Conservation (phyloP, 73 alveolate genomes). For the Diophrys sp. region DNA sequence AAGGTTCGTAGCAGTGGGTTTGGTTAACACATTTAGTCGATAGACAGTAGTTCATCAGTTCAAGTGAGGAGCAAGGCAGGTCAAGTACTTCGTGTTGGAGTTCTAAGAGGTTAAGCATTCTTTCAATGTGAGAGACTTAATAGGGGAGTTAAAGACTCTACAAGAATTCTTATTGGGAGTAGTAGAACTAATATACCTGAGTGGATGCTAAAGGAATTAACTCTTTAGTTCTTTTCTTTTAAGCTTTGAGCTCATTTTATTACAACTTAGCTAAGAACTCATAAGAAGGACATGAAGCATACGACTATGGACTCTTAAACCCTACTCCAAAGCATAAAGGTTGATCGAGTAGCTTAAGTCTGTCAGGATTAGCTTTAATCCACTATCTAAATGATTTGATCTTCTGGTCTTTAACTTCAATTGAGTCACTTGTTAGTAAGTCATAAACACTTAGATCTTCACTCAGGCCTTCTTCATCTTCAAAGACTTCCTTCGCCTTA, state of each 20-base stretch:
- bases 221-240: not conserved
- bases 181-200: not conserved
- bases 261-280: not conserved
- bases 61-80: not conserved
- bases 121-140: not conserved
- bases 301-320: not conserved
- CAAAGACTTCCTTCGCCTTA: too few species aligned
- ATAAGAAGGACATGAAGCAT: not conserved
- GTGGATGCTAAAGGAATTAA: not conserved
- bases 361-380: not conserved
- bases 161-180: not conserved
- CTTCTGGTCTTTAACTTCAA: not conserved
- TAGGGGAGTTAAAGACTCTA: not conserved
- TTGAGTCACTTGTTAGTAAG: not conserved
- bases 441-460: not conserved
- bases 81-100: not conserved
- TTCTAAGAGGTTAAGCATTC: not conserved
- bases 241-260: not conserved
- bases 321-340: not conserved
- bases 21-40: not conserved
- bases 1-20: slow-evolving; percentile 27
- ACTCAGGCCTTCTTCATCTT: too few species aligned
- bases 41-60: not conserved
- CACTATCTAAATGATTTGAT: not conserved
- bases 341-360: not conserved